These are phyloP conservation scores for Lantana camara DNA, from an alignment of 257 asterid genomes.

Conservation along the genomic window DNA sequence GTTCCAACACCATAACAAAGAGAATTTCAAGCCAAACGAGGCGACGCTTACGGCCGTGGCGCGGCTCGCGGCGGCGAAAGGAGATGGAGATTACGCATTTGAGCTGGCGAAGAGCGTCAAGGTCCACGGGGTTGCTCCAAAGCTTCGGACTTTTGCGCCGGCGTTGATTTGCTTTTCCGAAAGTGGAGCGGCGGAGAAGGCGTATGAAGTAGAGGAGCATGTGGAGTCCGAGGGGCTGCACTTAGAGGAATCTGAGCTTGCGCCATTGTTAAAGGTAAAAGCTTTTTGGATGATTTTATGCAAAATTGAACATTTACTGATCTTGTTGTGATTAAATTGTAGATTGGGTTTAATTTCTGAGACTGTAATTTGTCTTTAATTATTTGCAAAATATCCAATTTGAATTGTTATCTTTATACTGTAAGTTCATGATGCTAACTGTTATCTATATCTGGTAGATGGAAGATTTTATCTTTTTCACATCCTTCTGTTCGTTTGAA, in stretches of 20 bases:
- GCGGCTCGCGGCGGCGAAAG: constrained; percentile 66
- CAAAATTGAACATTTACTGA: too few species aligned
- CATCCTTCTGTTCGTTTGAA: background rate
- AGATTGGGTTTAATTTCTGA: background rate
- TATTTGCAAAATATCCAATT: background rate
- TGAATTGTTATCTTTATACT: background rate
- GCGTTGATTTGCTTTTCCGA: constrained; percentile 69
- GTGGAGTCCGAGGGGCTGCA: constrained; percentile 61
- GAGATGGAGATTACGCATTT: constrained; percentile 79
- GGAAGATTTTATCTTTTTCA: background rate
- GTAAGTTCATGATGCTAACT: background rate
- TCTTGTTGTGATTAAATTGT: background rate
- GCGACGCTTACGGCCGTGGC: constrained; percentile 84
- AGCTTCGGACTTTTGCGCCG: constrained; percentile 77
- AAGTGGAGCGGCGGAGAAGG: constrained; percentile 67
- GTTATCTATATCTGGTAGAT: background rate
- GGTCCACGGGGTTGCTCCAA: constrained; percentile 42
- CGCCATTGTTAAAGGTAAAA: constrained; percentile 73
- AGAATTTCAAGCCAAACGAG: constrained; percentile 61
- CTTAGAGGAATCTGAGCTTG: constrained; percentile 79
- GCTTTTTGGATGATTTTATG: background rate
- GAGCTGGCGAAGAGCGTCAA: constrained; percentile 74
- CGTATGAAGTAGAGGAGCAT: constrained; percentile 75
- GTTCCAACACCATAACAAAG: constrained; percentile 42
- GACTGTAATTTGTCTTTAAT: constrained; percentile 8